phyloP scores from a whole-genome alignment of 2,329 filamentous ascomycete genomes.

The Torrubiellomyces zombiae region DNA sequence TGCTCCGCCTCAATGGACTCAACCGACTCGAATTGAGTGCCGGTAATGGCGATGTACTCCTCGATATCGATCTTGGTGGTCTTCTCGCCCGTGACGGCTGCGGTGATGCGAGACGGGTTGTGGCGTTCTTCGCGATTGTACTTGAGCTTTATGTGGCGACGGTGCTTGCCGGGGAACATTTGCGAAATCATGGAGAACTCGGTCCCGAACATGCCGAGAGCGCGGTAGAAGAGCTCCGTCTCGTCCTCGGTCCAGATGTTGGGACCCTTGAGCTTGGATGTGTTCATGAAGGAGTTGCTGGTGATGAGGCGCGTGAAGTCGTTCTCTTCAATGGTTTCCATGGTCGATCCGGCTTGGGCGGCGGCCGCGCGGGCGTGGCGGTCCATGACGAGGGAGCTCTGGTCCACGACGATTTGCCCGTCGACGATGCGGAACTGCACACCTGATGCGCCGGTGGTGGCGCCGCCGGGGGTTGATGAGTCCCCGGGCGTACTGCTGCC shows the following conservation, averaged over 20 bases:
- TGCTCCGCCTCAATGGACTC: slow-evolving; percentile 40
- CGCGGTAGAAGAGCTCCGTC: slow-evolving; percentile 62
- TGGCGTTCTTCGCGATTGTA: slow-evolving; percentile 64
- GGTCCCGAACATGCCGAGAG: slow-evolving; percentile 60
- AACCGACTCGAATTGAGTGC: slow-evolving; percentile 35
- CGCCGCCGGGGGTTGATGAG: slow-evolving; percentile 3
- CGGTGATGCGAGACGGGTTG: slow-evolving; percentile 45
- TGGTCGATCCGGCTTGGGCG: slow-evolving; percentile 28
- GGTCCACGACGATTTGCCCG: slow-evolving; percentile 56
- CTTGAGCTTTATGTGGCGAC: slow-evolving; percentile 65
- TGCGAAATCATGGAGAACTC: slow-evolving; percentile 68
- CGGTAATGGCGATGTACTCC: slow-evolving; percentile 39
- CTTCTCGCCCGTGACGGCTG: slow-evolving; percentile 44
- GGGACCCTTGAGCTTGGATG: slow-evolving; percentile 43
- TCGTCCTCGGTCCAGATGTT: slow-evolving; percentile 55
- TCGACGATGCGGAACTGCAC: slow-evolving; percentile 49
- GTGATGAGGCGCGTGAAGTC: slow-evolving; percentile 61
- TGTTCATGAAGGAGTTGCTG: slow-evolving; percentile 45
- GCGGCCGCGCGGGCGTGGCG: slow-evolving; percentile 45
- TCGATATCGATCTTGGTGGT: slow-evolving; percentile 41
- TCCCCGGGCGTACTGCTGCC: slow-evolving; percentile 5
- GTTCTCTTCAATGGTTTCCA: slow-evolving; percentile 57
- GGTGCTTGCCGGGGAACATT: slow-evolving; percentile 56
- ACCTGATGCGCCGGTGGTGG: slow-evolving; percentile 15
- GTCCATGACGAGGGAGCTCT: slow-evolving; percentile 50